phyloP scores from a whole-genome alignment of 192 early-diverging fungal genomes.

The Linnemannia hyalina region DNA sequence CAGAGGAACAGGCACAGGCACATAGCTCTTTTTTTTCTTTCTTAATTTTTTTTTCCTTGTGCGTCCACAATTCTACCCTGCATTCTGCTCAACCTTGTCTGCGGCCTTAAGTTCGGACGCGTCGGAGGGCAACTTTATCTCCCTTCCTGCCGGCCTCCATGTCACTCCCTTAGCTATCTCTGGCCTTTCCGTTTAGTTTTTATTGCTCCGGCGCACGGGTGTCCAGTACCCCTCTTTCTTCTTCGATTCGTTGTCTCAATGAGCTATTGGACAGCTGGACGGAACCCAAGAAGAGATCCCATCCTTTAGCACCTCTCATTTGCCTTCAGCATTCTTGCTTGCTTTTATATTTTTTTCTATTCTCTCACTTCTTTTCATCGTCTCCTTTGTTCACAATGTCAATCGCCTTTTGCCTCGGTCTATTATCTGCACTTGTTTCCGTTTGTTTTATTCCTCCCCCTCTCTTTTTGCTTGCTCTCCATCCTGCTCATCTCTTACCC shows the following conservation, averaged over 20 bases:
- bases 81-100: constrained; percentile 4
- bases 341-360: neutral
- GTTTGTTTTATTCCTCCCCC: neutral
- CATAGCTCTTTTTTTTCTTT: constrained; percentile 1
- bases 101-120: neutral
- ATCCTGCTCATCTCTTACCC: neutral
- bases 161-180: neutral
- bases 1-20: constrained; percentile 1
- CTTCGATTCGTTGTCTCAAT: neutral
- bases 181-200: neutral
- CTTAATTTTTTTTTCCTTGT: neutral
- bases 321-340: neutral
- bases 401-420: neutral
- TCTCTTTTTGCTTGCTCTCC: neutral
- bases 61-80: neutral
- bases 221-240: neutral
- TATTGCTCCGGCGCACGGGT: neutral
- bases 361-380: neutral
- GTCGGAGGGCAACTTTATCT: neutral
- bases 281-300: neutral
- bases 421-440: neutral
- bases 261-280: neutral
- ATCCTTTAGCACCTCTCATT: neutral
- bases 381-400: neutral
- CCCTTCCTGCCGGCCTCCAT: neutral